phyloP scores from a whole-genome alignment of 495 filamentous ascomycete species.

The Aspergillus mulundensis region DNA sequence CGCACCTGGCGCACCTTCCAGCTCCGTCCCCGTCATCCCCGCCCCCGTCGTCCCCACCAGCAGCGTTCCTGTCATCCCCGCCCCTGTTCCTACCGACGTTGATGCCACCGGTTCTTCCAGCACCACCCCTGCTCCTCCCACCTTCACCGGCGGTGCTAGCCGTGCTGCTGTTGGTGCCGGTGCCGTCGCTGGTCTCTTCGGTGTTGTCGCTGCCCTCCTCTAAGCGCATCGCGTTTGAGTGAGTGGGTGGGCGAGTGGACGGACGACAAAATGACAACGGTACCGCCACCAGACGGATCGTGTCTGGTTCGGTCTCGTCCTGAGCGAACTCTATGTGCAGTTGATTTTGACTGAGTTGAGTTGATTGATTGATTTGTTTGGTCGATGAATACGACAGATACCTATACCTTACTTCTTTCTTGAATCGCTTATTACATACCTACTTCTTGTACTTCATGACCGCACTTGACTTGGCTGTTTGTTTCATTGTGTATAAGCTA shows the following conservation, averaged over 20 bases:
- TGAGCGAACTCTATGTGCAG: not conserved
- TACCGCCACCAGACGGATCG: not conserved
- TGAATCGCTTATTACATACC: not conserved
- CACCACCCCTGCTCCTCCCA: constrained; percentile 48
- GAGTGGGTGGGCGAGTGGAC: not conserved
- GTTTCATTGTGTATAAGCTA: constrained; percentile 8
- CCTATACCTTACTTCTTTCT: constrained; percentile 5
- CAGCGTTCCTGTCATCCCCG: constrained; percentile 10
- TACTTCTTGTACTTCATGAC: constrained; percentile 3
- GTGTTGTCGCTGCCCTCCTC: constrained; percentile 67
- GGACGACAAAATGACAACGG: not conserved
- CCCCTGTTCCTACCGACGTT: constrained; percentile 6
- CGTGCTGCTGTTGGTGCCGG: constrained; percentile 54
- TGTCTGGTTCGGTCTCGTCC: not conserved
- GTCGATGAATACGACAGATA: constrained; percentile 16
- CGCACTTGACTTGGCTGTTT: constrained; percentile 1
- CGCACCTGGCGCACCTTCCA: constrained; percentile 20
- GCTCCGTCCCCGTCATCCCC: constrained; percentile 57
- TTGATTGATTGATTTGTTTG: constrained; percentile 5
- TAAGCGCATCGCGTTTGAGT: constrained; percentile 44
- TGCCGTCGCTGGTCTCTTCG: constrained; percentile 59
- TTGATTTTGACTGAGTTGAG: not conserved
- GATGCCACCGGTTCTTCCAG: constrained; percentile 34
- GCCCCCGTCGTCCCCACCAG: constrained; percentile 16
- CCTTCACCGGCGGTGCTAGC: constrained; percentile 46